Evolutionary conservation across 1,284 basidiomycete genomes (phyloP), one percentile per base, ranked within the genome.

Genomic region (Sanghuangporus sanghuang): DNA sequence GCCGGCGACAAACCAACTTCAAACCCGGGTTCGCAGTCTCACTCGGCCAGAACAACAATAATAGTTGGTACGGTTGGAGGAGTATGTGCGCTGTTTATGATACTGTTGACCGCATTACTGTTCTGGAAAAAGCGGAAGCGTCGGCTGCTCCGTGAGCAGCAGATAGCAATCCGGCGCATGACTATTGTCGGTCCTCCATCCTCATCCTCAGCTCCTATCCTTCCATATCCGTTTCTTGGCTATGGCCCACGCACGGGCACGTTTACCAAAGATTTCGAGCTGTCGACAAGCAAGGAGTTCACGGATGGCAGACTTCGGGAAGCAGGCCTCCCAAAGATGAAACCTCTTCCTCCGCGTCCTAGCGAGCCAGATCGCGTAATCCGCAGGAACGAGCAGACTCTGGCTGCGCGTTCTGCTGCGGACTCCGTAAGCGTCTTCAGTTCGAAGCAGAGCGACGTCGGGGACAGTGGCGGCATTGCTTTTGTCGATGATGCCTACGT

Each of bases 131-230:
- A 48, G 16, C 35, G 50, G 36, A 46, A 57, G 32, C 42, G 56
- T 23, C 62, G 62, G 14, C 36, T 63, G 54, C 48, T 46, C 23
- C 39, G 39, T 38, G 12, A 42, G 57, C 56, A 59, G 52, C 57
- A 53, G 48, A 39, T 48, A 16, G 57, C 62, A 40, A 63, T 63
- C 40, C 48, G 62, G 3, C 57, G 48, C 7, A 63, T 63, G 62
- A 59, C 62, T 5, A 39, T 63, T 48, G 49, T 63, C 38, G 57
- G 39, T 2, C 57, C 57, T 16, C 27, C 50, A 12, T 11, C 60
- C 32, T 32, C 52, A 3, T n/a, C 53, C 53, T 14, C 53, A 11
- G 36, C 27, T 6, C 32, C 53, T 16, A 36, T 35, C 16, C 36
- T 54, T n/a, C 40, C 23, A 12, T 46, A 49, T 48, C 39, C 49